A percentile compares a stretch with the other conserved stretches of the same genome.
Conservation (phyloP, 2,329 filamentous ascomycete species). For the Fusarium protoensiforme region DNA sequence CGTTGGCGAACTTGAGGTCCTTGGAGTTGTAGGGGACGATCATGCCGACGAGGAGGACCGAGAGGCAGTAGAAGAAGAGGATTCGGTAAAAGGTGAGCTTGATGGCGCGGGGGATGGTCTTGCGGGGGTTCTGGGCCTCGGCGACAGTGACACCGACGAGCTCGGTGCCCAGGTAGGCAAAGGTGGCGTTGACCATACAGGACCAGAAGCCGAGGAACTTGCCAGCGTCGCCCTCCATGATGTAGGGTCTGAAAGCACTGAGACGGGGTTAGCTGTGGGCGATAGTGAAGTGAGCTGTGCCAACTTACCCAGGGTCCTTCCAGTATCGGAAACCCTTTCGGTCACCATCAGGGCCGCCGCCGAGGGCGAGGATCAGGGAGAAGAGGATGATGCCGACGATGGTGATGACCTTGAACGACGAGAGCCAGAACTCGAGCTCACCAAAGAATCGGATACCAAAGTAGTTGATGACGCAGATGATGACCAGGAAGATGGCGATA, state of each 20-base stretch:
- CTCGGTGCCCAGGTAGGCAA: constrained; percentile 82
- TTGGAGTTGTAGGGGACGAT: constrained; percentile 77
- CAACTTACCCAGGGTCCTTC: constrained; percentile 61
- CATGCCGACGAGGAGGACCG: constrained; percentile 80
- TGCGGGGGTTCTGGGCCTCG: constrained; percentile 82
- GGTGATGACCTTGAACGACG: constrained; percentile 75
- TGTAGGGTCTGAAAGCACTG: constrained; percentile 51
- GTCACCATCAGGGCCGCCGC: constrained; percentile 72
- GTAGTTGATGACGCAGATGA: constrained; percentile 75
- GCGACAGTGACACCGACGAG: constrained; percentile 82
- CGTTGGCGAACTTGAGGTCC: constrained; percentile 69
- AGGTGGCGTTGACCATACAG: constrained; percentile 80
- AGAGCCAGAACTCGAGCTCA: constrained; percentile 72
- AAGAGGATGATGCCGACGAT: constrained; percentile 75
- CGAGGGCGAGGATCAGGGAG: constrained; percentile 70
- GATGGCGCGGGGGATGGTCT: constrained; percentile 81
- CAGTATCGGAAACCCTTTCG: constrained; percentile 75
- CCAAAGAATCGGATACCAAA: constrained; percentile 75
- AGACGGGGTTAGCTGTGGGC: neutral
- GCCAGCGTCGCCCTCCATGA: constrained; percentile 50
- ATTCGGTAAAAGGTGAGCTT: constrained; percentile 86
- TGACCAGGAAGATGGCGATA: constrained; percentile 76
- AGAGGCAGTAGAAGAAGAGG: constrained; percentile 81
- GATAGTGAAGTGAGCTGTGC: neutral
- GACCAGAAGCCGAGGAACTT: constrained; percentile 74